Conservation (phyloP, 257 asterid genomes). For the Hygrophila difformis region DNA sequence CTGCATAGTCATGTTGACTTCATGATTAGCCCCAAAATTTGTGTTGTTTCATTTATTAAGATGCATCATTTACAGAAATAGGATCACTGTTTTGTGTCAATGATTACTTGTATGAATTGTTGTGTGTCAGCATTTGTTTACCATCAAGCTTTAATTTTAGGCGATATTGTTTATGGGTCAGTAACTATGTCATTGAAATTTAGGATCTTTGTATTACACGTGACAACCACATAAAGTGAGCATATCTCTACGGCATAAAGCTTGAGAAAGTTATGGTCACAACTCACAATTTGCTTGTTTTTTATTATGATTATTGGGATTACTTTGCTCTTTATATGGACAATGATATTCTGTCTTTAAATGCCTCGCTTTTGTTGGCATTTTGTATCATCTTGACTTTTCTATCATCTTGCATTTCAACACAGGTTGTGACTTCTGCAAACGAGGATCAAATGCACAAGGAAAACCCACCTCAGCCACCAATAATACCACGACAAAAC, state of each 20-base stretch:
- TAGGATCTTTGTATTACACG: neutral
- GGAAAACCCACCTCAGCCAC: constrained; percentile 27
- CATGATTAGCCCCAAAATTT: too few species aligned
- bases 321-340: neutral
- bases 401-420: neutral
- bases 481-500: constrained; percentile 25
- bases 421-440: constrained; percentile 44
- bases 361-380: neutral
- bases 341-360: neutral
- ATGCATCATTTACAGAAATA: too few species aligned
- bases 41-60: too few species aligned
- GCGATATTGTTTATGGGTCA: neutral
- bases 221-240: neutral
- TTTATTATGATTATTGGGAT: neutral
- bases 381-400: constrained; percentile 4
- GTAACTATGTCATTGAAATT: neutral
- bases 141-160: neutral
- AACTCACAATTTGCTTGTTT: too few species aligned
- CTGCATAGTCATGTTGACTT: neutral
- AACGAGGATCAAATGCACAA: constrained; percentile 36
- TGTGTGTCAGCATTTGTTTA: neutral
- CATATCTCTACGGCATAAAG: neutral
- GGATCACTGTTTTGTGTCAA: too few species aligned
- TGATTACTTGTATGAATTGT: neutral
- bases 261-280: neutral